Conservation (phyloP, 306 rosid species). For the Trichosanthes cucumerina region DNA sequence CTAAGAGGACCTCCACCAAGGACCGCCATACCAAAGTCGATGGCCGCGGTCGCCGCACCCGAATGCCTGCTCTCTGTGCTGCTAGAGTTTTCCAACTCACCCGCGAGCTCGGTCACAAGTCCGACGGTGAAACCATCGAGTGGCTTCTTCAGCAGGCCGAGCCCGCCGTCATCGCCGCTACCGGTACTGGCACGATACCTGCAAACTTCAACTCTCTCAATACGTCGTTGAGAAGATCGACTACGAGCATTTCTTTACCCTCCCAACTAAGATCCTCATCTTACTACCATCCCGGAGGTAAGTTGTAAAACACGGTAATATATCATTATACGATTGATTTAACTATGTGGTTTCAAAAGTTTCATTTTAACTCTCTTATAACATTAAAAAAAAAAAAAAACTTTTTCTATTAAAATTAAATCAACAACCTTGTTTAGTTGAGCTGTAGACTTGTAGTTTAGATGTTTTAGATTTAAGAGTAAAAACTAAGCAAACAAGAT, state of each 20-base stretch:
- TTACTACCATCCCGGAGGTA: neutral
- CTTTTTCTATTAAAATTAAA: neutral
- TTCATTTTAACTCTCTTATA: neutral
- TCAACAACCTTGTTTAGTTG: neutral
- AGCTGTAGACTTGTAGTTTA: neutral
- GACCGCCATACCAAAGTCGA: slow-evolving; percentile 16
- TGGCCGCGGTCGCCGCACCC: slow-evolving; percentile 9
- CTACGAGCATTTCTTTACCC: neutral
- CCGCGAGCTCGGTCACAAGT: slow-evolving; percentile 13
- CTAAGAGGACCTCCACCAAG: neutral
- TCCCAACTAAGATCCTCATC: slow-evolving; percentile 12
- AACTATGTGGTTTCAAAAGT: neutral
- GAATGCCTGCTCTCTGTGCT: slow-evolving; percentile 16
- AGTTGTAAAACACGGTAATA: neutral
- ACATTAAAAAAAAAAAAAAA: no score
- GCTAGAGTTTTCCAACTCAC: slow-evolving; percentile 15
- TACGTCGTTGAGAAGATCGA: slow-evolving; percentile 1
- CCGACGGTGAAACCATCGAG: slow-evolving; percentile 14
- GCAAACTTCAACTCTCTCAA: slow-evolving; percentile 6
- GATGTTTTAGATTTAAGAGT: neutral
- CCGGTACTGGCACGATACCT: slow-evolving; percentile 5
- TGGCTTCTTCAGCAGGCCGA: slow-evolving; percentile 17
- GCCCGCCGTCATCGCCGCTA: slow-evolving; percentile 11
- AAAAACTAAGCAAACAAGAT: no score
- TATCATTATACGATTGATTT: neutral